Evolutionary conservation across 306 rosid species (phyloP).

Genomic region (Corylus heterophylla): DNA sequence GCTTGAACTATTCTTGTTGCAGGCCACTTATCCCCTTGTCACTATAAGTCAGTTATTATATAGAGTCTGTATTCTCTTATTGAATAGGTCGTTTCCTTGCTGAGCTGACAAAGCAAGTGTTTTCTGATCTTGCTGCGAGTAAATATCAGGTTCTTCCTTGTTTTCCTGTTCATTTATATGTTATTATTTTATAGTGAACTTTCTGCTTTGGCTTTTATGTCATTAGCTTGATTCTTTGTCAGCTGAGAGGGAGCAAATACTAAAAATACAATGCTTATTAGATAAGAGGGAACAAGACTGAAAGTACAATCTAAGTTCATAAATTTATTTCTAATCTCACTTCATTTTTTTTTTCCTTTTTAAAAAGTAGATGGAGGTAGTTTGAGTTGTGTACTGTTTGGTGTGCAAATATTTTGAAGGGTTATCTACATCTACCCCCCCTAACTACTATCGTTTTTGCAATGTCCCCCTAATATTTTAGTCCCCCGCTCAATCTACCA

Average conservation of each 20-base stretch:
- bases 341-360: not conserved
- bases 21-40: not conserved
- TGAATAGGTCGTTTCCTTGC: slow-evolving; percentile 87
- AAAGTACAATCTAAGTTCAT: not conserved
- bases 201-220: not conserved
- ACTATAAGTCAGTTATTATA: not conserved
- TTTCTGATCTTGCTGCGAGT: slow-evolving; percentile 87
- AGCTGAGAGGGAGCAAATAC: not conserved
- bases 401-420: not conserved
- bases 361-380: not conserved
- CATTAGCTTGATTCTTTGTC: not conserved
- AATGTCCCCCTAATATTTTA: no score
- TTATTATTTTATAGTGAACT: slow-evolving; percentile 1
- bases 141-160: slow-evolving; percentile 83
- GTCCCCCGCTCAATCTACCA: no score
- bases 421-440: no score
- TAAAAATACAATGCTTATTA: not conserved
- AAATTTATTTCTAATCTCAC: not conserved
- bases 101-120: slow-evolving; percentile 92
- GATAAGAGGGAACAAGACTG: not conserved
- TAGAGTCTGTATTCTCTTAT: slow-evolving; percentile 11
- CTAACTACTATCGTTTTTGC: no score
- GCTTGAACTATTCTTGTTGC: not conserved
- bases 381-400: not conserved
- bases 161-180: slow-evolving; percentile 11